Conservation (phyloP, 2,329 filamentous ascomycete genomes). For the Cercospora janseana region DNA sequence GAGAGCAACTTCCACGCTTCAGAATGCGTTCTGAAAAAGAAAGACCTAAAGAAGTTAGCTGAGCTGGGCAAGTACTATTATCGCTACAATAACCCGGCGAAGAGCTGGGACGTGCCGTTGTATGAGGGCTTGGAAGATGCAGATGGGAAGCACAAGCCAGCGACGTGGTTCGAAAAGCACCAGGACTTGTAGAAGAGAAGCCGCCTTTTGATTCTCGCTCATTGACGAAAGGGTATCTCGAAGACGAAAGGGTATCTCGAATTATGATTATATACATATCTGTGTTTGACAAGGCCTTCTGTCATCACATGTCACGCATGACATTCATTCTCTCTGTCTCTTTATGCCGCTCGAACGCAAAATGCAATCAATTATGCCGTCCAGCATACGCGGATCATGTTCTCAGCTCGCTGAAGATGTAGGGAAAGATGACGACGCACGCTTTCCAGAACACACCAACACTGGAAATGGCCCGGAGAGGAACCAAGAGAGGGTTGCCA, state of each 20-base stretch:
- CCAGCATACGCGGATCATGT: conserved; percentile 18
- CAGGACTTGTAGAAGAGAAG: background rate
- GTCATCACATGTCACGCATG: background rate
- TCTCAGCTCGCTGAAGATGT: conserved; percentile 42
- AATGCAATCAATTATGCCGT: background rate
- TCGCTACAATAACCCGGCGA: conserved; percentile 28
- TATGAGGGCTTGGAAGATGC: conserved; percentile 45
- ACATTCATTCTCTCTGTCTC: no score
- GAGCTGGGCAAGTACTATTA: conserved; percentile 34
- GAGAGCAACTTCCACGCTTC: conserved; percentile 36
- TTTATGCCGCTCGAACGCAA: background rate
- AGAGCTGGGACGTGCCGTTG: conserved; percentile 40
- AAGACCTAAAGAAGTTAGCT: conserved; percentile 41
- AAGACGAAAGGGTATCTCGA: no score
- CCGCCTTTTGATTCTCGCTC: background rate
- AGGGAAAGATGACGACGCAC: conserved; percentile 53
- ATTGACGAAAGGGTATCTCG: background rate
- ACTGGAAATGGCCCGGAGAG: conserved; percentile 42
- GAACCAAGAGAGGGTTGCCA: conserved; percentile 44
- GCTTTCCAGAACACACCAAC: conserved; percentile 54
- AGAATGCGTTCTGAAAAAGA: conserved; percentile 40
- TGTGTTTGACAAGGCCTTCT: background rate
- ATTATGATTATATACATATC: conserved; percentile 5
- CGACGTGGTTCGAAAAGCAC: conserved; percentile 17
- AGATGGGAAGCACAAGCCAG: conserved; percentile 28